Conservation (phyloP, 2,329 filamentous ascomycete species). For the Ophiognomonia clavigignenti-juglandacearum region DNA sequence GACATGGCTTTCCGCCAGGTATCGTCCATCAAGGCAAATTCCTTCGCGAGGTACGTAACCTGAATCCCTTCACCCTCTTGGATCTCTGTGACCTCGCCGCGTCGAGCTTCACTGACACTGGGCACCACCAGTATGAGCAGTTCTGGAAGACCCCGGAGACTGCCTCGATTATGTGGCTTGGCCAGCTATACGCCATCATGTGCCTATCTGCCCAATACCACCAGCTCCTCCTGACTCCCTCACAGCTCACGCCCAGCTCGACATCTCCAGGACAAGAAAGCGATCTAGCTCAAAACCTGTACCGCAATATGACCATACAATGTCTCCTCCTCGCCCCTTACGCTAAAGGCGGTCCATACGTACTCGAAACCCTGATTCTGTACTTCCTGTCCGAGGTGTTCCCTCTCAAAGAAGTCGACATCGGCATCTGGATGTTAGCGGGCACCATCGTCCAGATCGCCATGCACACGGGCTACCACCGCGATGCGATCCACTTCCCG, state of each 20-base stretch:
- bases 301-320: constrained; percentile 28
- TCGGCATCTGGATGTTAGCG: constrained; percentile 30
- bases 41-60: constrained; percentile 22
- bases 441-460: constrained; percentile 29
- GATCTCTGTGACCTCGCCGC: too few species aligned
- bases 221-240: constrained; percentile 1
- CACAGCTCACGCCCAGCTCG: neutral
- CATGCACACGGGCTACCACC: constrained; percentile 38
- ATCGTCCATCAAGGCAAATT: constrained; percentile 27
- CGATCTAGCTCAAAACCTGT: constrained; percentile 6
- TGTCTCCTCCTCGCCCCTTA: constrained; percentile 35
- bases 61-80: neutral
- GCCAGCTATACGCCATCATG: constrained; percentile 40
- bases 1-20: too few species aligned
- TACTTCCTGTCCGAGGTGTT: constrained; percentile 29
- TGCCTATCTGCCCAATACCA: constrained; percentile 30
- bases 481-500: constrained; percentile 36
- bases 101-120: too few species aligned
- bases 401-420: constrained; percentile 25
- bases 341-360: constrained; percentile 36
- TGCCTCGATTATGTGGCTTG: constrained; percentile 36
- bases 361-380: constrained; percentile 32
- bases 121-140: constrained; percentile 30
- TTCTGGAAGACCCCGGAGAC: constrained; percentile 37
- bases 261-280: too few species aligned